Percentiles rank a stretch among this genome's conserved stretches.
Conservation (phyloP, 139 green algal genomes). For the Coelastrella sp. region DNA sequence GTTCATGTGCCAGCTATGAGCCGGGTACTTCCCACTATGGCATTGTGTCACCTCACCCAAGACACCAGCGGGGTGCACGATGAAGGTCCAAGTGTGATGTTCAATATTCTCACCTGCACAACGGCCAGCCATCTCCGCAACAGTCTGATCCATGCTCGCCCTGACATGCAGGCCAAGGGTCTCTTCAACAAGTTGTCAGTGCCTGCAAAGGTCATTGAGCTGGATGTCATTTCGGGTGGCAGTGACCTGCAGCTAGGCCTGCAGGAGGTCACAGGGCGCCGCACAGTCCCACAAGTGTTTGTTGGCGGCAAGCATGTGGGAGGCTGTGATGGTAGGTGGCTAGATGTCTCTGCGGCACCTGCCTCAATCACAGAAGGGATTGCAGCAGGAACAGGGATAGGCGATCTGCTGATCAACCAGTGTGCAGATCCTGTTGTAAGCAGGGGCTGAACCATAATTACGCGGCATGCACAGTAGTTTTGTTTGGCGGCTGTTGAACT, state of each 20-base stretch:
- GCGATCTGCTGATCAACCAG: too few relatives aligned
- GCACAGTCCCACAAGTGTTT: slow-evolving; percentile 53
- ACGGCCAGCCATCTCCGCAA: too few relatives aligned
- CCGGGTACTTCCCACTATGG: too few relatives aligned
- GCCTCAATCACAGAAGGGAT: background rate
- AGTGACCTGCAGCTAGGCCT: background rate
- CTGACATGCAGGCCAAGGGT: slow-evolving; percentile 66
- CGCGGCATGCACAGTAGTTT: background rate
- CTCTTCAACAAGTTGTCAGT: slow-evolving; percentile 72
- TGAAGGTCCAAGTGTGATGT: too few relatives aligned
- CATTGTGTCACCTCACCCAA: too few relatives aligned
- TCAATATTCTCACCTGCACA: too few relatives aligned
- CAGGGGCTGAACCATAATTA: background rate
- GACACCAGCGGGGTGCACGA: too few relatives aligned
- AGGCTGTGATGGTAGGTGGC: slow-evolving; percentile 74
- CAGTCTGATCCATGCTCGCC: too few relatives aligned
- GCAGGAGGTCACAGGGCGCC: slow-evolving; percentile 34
- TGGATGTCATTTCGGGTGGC: slow-evolving; percentile 46
- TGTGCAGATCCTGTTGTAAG: too few relatives aligned
- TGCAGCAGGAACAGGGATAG: background rate
- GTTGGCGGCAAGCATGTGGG: slow-evolving; percentile 76
- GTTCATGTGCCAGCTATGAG: too few relatives aligned
- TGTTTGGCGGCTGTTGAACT: background rate
- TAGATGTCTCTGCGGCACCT: too few relatives aligned
- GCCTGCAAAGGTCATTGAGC: slow-evolving; percentile 71